Evolutionary conservation across 108 stramenopile species (phyloP).

Genomic region (Cyclotella atomus): DNA sequence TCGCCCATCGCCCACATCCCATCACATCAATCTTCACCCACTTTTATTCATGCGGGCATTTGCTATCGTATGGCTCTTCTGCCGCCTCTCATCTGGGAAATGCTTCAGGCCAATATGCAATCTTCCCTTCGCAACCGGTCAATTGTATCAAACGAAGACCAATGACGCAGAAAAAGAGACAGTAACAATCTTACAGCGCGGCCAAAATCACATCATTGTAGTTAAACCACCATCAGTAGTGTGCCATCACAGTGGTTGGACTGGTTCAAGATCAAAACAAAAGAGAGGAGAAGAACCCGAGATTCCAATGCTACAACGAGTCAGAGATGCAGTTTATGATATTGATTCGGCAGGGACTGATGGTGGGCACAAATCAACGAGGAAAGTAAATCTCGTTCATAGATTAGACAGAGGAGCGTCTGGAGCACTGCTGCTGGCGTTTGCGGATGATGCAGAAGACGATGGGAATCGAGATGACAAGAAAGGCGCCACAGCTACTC

Average conservation of each 20-base stretch:
- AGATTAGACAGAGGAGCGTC: constrained; percentile 81
- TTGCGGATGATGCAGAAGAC: constrained; percentile 52
- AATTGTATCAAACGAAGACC: too few species aligned
- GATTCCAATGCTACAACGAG: constrained; percentile 59
- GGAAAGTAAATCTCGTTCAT: constrained; percentile 81
- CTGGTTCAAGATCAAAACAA: constrained; percentile 52
- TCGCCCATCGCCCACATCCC: too few species aligned
- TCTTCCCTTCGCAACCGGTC: too few species aligned
- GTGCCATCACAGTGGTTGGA: constrained; percentile 87
- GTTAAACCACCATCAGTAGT: constrained; percentile 78
- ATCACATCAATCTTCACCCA: too few species aligned
- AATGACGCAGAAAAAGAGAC: constrained; percentile 10
- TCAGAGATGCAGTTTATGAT: constrained; percentile 50
- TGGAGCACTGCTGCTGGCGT: constrained; percentile 69
- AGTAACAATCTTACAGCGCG: constrained; percentile 64
- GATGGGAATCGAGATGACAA: constrained; percentile 6
- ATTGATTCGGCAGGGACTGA: constrained; percentile 26
- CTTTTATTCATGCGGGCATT: too few species aligned
- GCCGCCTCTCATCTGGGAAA: too few species aligned
- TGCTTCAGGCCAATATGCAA: too few species aligned
- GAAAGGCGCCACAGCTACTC: constrained; percentile 42
- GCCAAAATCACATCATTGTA: constrained; percentile 64
- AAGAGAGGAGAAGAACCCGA: constrained; percentile 51
- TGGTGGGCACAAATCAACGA: constrained; percentile 32
- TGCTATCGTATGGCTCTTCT: too few species aligned